phyloP scores from a whole-genome alignment of 2,329 filamentous ascomycete genomes.

The Hymenoscyphus linearis region DNA sequence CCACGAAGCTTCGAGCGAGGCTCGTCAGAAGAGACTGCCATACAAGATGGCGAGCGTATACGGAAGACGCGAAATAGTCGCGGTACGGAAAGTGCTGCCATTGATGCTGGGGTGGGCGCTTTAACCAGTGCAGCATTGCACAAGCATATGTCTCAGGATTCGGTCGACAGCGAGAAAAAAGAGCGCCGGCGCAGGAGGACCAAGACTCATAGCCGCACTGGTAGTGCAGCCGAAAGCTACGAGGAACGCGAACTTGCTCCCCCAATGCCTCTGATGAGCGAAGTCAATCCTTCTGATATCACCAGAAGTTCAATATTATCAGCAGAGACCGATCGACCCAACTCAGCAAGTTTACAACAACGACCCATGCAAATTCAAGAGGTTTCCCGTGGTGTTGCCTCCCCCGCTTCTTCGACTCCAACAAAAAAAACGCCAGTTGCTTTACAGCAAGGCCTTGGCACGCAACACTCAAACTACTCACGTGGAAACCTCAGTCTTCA shows the following conservation, averaged over 20 bases:
- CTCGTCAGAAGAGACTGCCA: constrained; percentile 41
- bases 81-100: constrained; percentile 25
- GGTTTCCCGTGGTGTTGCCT: constrained; percentile 54
- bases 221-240: constrained; percentile 43
- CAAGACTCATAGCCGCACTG: constrained; percentile 42
- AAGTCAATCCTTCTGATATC: constrained; percentile 78
- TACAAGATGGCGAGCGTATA: constrained; percentile 46
- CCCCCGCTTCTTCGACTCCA: constrained; percentile 55
- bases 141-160: constrained; percentile 60
- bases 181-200: constrained; percentile 37
- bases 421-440: constrained; percentile 55
- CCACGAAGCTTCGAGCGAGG: constrained; percentile 35
- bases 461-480: constrained; percentile 49
- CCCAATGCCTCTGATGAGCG: constrained; percentile 84
- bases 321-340: constrained; percentile 68
- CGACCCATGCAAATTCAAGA: constrained; percentile 53
- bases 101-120: constrained; percentile 42
- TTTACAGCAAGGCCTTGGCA: constrained; percentile 55
- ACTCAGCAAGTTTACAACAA: constrained; percentile 58
- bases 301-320: constrained; percentile 85
- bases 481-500: constrained; percentile 44
- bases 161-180: constrained; percentile 41
- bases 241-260: constrained; percentile 57
- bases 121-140: constrained; percentile 58
- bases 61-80: constrained; percentile 25